phyloP scores from a whole-genome alignment of 305 asterid genomes.

The Stenogyne calaminthoides region DNA sequence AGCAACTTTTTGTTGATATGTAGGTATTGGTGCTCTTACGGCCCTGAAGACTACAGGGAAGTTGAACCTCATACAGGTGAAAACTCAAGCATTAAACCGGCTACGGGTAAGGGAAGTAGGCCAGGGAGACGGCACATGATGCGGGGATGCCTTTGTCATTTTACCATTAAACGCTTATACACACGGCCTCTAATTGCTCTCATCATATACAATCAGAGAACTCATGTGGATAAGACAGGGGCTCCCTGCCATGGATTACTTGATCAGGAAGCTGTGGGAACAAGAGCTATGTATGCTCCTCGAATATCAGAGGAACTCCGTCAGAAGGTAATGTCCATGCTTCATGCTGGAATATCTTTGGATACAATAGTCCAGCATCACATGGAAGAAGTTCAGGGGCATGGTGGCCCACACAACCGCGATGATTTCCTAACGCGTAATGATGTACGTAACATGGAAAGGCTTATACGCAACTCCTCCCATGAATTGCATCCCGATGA shows the following conservation, averaged over 20 bases:
- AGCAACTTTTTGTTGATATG: constrained; percentile 3
- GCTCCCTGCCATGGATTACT: constrained; percentile 60
- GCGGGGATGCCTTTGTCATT: constrained; percentile 63
- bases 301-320: constrained; percentile 59
- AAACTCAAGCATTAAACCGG: constrained; percentile 42
- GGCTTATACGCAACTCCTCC: constrained; percentile 42
- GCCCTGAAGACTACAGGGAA: constrained; percentile 61
- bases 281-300: constrained; percentile 67
- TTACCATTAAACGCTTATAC: constrained; percentile 55
- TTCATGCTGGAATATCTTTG: constrained; percentile 49
- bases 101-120: constrained; percentile 63
- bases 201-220: constrained; percentile 57
- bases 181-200: constrained; percentile 55
- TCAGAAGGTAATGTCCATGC: constrained; percentile 57
- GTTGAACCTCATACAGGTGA: constrained; percentile 42
- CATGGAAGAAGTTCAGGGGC: constrained; percentile 59
- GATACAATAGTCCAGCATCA: constrained; percentile 55
- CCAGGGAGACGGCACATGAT: constrained; percentile 62
- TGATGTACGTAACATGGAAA: constrained; percentile 60
- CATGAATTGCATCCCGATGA: constrained; percentile 46
- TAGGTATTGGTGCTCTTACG: constrained; percentile 68
- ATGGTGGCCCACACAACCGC: constrained; percentile 54
- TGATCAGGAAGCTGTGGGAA: constrained; percentile 57
- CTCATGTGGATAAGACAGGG: constrained; percentile 51
- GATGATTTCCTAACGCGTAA: constrained; percentile 61